Percentiles rank a stretch among this genome's conserved stretches.
Conservation (phyloP, 2,329 filamentous ascomycete genomes). For the Orbilia ellipsospora region DNA sequence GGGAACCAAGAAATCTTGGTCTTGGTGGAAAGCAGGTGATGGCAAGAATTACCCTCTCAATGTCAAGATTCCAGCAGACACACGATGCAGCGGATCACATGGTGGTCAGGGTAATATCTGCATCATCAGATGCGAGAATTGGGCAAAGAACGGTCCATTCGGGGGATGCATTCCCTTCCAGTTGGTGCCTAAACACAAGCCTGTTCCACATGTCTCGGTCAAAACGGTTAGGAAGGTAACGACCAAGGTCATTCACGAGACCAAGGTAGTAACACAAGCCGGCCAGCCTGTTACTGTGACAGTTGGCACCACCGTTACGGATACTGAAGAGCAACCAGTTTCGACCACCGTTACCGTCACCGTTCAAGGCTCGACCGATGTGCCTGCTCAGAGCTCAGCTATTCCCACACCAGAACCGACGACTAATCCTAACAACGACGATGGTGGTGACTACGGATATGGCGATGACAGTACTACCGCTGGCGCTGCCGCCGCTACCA, state of each 20-base stretch:
- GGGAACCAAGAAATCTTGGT: slow-evolving; percentile 1
- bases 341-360: not conserved
- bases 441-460: not conserved
- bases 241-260: not conserved
- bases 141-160: slow-evolving; percentile 22
- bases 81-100: slow-evolving; percentile 3
- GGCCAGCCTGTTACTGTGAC: not conserved
- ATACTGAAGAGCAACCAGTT: not conserved
- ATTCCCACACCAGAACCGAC: not conserved
- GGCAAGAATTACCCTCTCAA: slow-evolving; percentile 1
- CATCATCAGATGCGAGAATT: slow-evolving; percentile 33
- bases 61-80: not conserved
- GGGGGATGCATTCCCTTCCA: slow-evolving; percentile 22
- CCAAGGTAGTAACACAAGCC: not conserved
- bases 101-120: slow-evolving; percentile 11
- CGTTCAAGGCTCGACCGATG: not conserved
- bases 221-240: not conserved
- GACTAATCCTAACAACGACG: not conserved
- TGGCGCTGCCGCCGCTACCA: not conserved
- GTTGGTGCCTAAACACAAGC: not conserved
- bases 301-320: not conserved
- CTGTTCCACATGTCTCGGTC: not conserved
- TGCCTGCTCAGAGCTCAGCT: not conserved
- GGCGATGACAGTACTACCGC: no score
- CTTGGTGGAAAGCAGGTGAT: not conserved